Conservation (phyloP, 371 early-diverging fungal genomes). For the Rhizopus stolonifer region DNA sequence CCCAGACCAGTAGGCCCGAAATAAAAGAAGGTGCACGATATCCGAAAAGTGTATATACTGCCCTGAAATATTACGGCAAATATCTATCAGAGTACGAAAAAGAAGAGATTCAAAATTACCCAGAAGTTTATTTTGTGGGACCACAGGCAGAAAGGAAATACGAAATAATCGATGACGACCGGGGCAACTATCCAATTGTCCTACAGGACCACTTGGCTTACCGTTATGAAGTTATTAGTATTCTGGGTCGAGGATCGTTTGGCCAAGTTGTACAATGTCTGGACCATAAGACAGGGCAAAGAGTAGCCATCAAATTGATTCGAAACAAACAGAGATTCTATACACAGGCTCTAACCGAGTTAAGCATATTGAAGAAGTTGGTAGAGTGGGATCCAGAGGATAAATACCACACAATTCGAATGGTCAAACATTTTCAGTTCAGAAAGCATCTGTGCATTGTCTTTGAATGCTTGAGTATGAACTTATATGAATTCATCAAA, state of each 20-base stretch:
- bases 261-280: constrained; percentile 93
- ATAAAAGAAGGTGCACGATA: constrained; percentile 15
- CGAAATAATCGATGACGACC: constrained; percentile 71
- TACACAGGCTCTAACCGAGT: constrained; percentile 91
- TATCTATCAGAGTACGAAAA: constrained; percentile 76
- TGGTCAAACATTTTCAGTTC: constrained; percentile 91
- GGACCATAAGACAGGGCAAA: constrained; percentile 82
- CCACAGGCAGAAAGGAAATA: constrained; percentile 53
- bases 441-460: constrained; percentile 94
- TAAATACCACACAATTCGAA: constrained; percentile 80
- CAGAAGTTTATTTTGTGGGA: constrained; percentile 82
- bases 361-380: constrained; percentile 79
- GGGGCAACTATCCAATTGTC: constrained; percentile 85
- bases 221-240: constrained; percentile 84
- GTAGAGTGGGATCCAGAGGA: constrained; percentile 74
- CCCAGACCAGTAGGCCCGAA: background rate
- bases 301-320: constrained; percentile 94
- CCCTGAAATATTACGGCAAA: constrained; percentile 27
- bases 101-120: constrained; percentile 77
- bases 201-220: constrained; percentile 85
- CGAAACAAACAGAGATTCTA: constrained; percentile 94
- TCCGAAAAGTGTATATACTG: constrained; percentile 32
- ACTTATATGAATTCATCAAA: constrained; percentile 96
- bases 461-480: constrained; percentile 93
- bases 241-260: constrained; percentile 95